These are phyloP conservation scores for Coemansia umbellata DNA, from an alignment of 192 early-diverging fungal species.

Conservation along the genomic window DNA sequence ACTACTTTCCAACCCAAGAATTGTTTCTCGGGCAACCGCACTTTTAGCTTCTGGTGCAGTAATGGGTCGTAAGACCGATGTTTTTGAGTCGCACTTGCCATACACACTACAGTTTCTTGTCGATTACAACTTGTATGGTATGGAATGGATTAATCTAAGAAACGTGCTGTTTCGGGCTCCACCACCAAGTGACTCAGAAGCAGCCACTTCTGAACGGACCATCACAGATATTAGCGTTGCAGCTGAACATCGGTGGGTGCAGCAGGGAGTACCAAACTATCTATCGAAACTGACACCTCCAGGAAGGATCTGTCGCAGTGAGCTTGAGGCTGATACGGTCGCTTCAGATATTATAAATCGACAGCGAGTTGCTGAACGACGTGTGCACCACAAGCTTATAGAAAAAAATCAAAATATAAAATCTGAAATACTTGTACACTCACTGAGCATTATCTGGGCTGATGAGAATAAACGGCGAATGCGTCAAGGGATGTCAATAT, in stretches of 20 bases:
- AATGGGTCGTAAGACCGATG: conserved; percentile 64
- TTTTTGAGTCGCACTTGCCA: conserved; percentile 78
- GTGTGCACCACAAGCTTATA: conserved; percentile 43
- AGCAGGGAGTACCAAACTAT: conserved; percentile 29
- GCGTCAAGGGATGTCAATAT: conserved; percentile 12
- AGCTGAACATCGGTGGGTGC: conserved; percentile 21
- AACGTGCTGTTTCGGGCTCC: conserved; percentile 36
- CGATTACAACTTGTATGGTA: conserved; percentile 83
- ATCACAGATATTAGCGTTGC: conserved; percentile 13
- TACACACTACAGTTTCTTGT: conserved; percentile 82
- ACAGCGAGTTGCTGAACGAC: conserved; percentile 42
- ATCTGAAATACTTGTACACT: conserved; percentile 56
- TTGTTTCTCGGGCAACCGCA: conserved; percentile 56
- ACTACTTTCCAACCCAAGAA: conserved; percentile 59
- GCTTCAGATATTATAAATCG: conserved; percentile 66
- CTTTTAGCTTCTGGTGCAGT: conserved; percentile 71
- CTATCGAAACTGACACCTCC: conserved; percentile 31
- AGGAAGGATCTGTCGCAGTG: conserved; percentile 59
- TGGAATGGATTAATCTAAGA: conserved; percentile 70
- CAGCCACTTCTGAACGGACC: too few species aligned
- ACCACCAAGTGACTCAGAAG: conserved; percentile 6
- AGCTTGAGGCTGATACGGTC: conserved; percentile 72
- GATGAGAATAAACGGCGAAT: conserved; percentile 55
- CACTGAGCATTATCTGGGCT: conserved; percentile 60
- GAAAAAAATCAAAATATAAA: conserved; percentile 20